phyloP scores from a whole-genome alignment of 345 rosid species.

The Carallia brachiata region DNA sequence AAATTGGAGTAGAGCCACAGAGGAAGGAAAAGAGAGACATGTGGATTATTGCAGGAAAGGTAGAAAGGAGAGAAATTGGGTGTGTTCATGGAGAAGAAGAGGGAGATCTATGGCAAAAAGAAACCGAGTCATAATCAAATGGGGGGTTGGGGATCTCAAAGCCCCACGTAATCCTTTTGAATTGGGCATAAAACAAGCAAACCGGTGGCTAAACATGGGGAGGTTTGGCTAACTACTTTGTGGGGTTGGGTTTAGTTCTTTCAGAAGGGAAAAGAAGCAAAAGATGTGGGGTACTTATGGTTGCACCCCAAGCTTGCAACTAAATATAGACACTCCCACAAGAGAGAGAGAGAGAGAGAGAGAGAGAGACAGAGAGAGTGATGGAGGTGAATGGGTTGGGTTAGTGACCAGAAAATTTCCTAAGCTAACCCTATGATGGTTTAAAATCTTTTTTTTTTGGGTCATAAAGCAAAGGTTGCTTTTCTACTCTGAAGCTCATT shows the following conservation, averaged over 20 bases:
- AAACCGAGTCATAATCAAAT: conserved; percentile 28
- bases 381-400: conserved; percentile 26
- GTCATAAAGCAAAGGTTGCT: conserved; percentile 70
- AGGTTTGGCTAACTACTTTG: conserved; percentile 17
- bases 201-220: conserved; percentile 37
- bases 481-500: conserved; percentile 66
- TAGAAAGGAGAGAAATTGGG: conserved; percentile 1
- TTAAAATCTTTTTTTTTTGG: conserved; percentile 65
- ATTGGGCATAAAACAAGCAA: conserved; percentile 49
- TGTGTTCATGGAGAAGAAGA: conserved; percentile 22
- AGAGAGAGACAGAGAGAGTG: conserved; percentile 21
- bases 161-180: conserved; percentile 45
- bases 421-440: conserved; percentile 48
- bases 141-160: conserved; percentile 11
- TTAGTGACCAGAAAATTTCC: conserved; percentile 48
- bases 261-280: conserved; percentile 48
- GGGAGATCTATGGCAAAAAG: conserved; percentile 24
- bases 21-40: conserved; percentile 20
- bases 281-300: conserved; percentile 43
- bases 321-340: conserved; percentile 51
- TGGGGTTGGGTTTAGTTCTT: conserved; percentile 20
- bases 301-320: conserved; percentile 37
- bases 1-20: conserved; percentile 17
- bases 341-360: conserved; percentile 20
- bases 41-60: not conserved